These are phyloP conservation scores for Diplogelasinospora grovesii DNA, from an alignment of 495 filamentous ascomycete genomes.

Conservation along the genomic window DNA sequence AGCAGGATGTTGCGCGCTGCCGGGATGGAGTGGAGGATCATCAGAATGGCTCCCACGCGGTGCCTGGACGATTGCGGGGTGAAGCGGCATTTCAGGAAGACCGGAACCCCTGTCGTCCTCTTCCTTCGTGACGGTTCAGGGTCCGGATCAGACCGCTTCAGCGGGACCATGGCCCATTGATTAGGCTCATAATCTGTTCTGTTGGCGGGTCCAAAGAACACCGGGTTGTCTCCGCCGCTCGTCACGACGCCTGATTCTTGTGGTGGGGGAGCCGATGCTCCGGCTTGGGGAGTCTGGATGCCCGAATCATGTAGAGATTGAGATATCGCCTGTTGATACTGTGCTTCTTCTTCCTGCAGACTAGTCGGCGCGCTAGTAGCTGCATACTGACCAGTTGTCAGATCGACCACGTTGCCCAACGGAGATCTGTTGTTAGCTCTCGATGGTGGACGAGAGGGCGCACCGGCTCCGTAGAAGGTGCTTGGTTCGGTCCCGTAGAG, in stretches of 20 bases:
- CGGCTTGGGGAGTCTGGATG: constrained; percentile 17
- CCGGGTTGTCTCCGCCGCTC: constrained; percentile 21
- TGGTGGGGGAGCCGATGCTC: constrained; percentile 27
- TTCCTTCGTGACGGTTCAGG: constrained; percentile 46
- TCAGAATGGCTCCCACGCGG: constrained; percentile 62
- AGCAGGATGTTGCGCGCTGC: constrained; percentile 69
- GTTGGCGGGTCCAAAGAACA: constrained; percentile 66
- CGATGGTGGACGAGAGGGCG: constrained; percentile 66
- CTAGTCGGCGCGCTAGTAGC: constrained; percentile 15
- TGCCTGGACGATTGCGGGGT: constrained; percentile 25
- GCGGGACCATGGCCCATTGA: constrained; percentile 68
- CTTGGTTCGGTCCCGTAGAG: constrained; percentile 33
- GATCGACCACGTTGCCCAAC: constrained; percentile 34
- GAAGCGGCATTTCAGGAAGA: constrained; percentile 64
- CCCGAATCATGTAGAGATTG: constrained; percentile 14
- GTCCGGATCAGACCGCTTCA: constrained; percentile 13
- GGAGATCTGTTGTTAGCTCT: constrained; percentile 49
- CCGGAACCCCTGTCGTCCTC: constrained; percentile 52
- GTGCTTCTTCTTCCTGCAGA: constrained; percentile 30
- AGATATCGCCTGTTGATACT: constrained; percentile 29
- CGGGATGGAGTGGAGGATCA: constrained; percentile 82
- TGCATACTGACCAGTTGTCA: constrained; percentile 17
- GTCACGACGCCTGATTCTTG: constrained; percentile 43
- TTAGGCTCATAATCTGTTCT: constrained; percentile 62
- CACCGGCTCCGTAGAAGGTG: constrained; percentile 29